Evolutionary conservation across 129 eudicot species (phyloP).

Genomic region (Escallonia herrerae): DNA sequence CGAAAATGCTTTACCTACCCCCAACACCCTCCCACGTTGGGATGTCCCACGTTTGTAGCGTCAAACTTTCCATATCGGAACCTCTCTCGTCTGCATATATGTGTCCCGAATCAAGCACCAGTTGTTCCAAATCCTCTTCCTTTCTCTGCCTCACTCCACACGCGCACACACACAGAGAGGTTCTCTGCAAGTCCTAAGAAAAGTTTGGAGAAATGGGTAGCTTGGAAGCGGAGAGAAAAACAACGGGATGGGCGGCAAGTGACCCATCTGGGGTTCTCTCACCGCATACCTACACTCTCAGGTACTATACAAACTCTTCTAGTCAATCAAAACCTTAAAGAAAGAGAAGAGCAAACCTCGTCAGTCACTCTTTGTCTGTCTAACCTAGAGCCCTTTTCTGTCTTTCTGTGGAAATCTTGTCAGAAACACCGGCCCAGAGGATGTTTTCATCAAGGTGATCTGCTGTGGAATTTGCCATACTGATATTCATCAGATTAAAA

Average conservation of each 20-base stretch:
- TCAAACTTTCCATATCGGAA: too few species aligned
- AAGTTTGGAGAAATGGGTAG: constrained; percentile 52
- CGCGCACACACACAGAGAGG: not conserved
- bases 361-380: not conserved
- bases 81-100: too few species aligned
- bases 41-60: too few species aligned
- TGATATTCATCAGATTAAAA: constrained; percentile 79
- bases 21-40: too few species aligned
- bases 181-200: not conserved
- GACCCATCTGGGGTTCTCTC: constrained; percentile 85
- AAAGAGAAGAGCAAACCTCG: too few species aligned
- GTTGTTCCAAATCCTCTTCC: not conserved
- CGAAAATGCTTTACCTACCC: too few species aligned
- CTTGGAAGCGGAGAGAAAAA: constrained; percentile 50
- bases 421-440: constrained; percentile 82
- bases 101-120: not conserved
- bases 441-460: constrained; percentile 65
- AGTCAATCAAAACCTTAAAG: too few species aligned
- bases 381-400: not conserved
- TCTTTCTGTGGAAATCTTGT: constrained; percentile 1
- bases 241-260: constrained; percentile 89
- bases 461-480: constrained; percentile 90
- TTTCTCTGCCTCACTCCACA: constrained; percentile 2
- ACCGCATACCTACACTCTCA: constrained; percentile 71
- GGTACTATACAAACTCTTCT: constrained; percentile 25